Base-by-base conservation (phyloP, 495 filamentous ascomycete species). In the Daldinia bambusicola region DNA sequence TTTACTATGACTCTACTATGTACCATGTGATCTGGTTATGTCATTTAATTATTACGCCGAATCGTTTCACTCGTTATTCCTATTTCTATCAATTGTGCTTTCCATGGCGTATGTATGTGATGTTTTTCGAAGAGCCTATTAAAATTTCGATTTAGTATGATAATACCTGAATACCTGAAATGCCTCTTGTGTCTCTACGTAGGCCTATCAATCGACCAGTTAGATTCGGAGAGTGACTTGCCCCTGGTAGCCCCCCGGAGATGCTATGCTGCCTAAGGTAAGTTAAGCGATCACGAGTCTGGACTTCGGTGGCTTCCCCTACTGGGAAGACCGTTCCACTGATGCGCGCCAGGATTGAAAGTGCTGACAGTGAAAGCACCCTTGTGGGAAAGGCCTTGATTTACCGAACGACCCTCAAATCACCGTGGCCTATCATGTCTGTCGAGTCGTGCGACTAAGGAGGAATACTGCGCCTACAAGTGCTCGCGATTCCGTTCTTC, bases 321-420 rank as follows among this genome's bases (percentile, higher is more conserved):
- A 48, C 63, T 63, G 41, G 34, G 55, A 63, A 43, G 50, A 34
- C 26, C 12, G 37, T 67, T 26, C 69, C 69, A 64, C 69, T 60
- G 69, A 72, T 72, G 53, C 30, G 55, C 55, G 40, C 69, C 40
- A 31, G 69, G 68, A 45, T 63, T 38, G 26, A 55, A 38, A 72
- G 48, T 66, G 63, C 63, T 67, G 63, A 71, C 52, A 72, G 34
- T 72, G 52, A 16, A 60, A 64, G 58, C 58, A 36, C 18, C 26
- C 34, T 8, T 31, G 16, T 62, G 38, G 45, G 34, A 59, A 40
- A 16, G 18, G 18, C 18, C 63, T 57, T 66, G 59, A 67, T 52
- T 20, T 52, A 52, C 48, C 26, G 48, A 10, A 48, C 4, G 41
- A 48, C 22, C 48, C 26, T 26, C 20, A 10, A 52, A 52, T 31